Evolutionary conservation across 371 early-diverging fungal species (phyloP), one percentile per base, ranked within the genome.

Genomic region (Entomophthora muscae): DNA sequence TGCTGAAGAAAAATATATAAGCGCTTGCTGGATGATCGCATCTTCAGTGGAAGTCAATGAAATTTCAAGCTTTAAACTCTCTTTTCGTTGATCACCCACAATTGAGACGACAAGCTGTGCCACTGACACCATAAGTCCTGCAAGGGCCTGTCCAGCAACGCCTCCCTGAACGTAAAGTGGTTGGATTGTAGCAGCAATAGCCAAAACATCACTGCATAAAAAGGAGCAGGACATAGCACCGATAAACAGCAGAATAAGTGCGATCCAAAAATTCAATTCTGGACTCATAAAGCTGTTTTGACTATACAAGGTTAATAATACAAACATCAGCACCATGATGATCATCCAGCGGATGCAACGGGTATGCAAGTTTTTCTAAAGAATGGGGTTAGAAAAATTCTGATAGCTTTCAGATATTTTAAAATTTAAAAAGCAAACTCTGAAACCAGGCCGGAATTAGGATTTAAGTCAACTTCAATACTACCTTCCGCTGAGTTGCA

Each of bases 401-500:
- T 29, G 2, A 57, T 57, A 13, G 13, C 27, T 22, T 23, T 57
- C 12, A n/a, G 7, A 3, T 57, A 28, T n/a, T n/a, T n/a, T n/a
- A n/a, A n/a, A n/a, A n/a, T n/a, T n/a, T n/a, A n/a, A n/a, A n/a
- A n/a, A n/a, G n/a, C n/a, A n/a, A n/a, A n/a, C n/a, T n/a, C n/a
- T n/a, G n/a, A n/a, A n/a, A n/a, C n/a, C n/a, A n/a, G n/a, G n/a
- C n/a, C n/a, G n/a, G n/a, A n/a, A n/a, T n/a, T n/a, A n/a, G n/a
- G n/a, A n/a, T n/a, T n/a, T n/a, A n/a, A n/a, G n/a, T n/a, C n/a
- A n/a, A n/a, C n/a, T n/a, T 10, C 2, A 3, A 23, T n/a, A 53
- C 33, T 77, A 83, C 83, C 74, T 73, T 72, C 63, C 74, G 80
- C 61, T 86, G 85, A 42, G 76, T 75, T 70, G 74, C 75, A 64